These are phyloP conservation scores for Solanum ahanhuiri DNA, from an alignment of 257 asterid genomes.

Conservation along the genomic window DNA sequence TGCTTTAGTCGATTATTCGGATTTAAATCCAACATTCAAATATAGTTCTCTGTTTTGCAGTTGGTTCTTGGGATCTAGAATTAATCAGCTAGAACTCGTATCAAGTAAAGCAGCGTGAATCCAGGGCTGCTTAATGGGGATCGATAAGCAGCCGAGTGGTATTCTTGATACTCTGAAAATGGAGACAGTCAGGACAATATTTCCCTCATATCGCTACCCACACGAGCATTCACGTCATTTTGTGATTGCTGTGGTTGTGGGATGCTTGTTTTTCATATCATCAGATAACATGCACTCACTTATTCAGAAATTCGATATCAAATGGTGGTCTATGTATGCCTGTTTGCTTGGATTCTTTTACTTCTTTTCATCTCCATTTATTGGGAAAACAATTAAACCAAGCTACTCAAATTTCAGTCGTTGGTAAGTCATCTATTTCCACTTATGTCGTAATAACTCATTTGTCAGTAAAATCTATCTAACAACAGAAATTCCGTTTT, in stretches of 20 bases:
- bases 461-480: not conserved
- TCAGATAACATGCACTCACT: constrained; percentile 95
- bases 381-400: constrained; percentile 96
- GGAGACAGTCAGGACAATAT: constrained; percentile 88
- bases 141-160: constrained; percentile 52
- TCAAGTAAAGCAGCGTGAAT: constrained; percentile 11
- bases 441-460: not conserved
- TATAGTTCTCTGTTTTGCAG: constrained; percentile 4
- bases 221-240: constrained; percentile 98
- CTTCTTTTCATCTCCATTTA: constrained; percentile 93
- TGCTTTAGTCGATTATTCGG: not conserved
- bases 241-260: constrained; percentile 84
- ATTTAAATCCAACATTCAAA: not conserved
- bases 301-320: constrained; percentile 81
- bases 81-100: constrained; percentile 11
- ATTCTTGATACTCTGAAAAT: constrained; percentile 70
- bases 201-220: constrained; percentile 82
- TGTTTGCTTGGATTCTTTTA: constrained; percentile 98
- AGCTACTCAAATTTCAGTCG: constrained; percentile 96
- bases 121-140: constrained; percentile 37
- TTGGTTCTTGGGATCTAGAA: constrained; percentile 16
- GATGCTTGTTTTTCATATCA: constrained; percentile 94
- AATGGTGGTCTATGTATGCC: constrained; percentile 99
- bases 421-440: constrained; percentile 37
- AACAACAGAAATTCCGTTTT: constrained; percentile 2